phyloP scores from a whole-genome alignment of 192 early-diverging fungal species.

The Rhizophagus clarus region DNA sequence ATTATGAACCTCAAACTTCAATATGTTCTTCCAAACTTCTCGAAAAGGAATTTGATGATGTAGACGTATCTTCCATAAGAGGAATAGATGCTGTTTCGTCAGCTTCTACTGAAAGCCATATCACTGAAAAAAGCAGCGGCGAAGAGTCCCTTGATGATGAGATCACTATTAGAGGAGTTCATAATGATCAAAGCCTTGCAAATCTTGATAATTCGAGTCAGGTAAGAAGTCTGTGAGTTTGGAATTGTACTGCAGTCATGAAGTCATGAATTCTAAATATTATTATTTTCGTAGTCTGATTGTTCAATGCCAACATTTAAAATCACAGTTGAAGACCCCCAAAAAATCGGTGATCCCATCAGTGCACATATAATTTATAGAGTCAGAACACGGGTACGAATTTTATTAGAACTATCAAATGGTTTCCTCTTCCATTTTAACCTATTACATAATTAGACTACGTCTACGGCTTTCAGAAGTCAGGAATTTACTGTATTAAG shows the following conservation, averaged over 20 bases:
- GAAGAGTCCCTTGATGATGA: slow-evolving; percentile 11
- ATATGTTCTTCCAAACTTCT: not conserved
- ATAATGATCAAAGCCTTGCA: not conserved
- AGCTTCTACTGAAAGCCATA: slow-evolving; percentile 14
- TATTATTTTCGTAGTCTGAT: not conserved
- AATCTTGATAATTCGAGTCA: not conserved
- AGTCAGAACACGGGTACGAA: slow-evolving; percentile 70
- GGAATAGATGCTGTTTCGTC: not conserved
- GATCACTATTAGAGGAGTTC: not conserved
- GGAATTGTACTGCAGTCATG: not conserved
- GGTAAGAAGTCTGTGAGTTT: not conserved
- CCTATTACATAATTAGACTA: slow-evolving; percentile 54
- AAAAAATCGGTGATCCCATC: slow-evolving; percentile 89
- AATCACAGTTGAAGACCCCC: slow-evolving; percentile 81
- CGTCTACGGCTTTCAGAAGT: slow-evolving; percentile 73
- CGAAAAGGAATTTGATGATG: slow-evolving; percentile 14
- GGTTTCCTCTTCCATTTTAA: not conserved
- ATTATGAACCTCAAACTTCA: too few species aligned
- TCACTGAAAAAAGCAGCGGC: not conserved
- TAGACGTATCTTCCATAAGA: slow-evolving; percentile 20
- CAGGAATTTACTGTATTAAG: slow-evolving; percentile 81
- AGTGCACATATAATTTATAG: slow-evolving; percentile 86
- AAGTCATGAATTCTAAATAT: not conserved
- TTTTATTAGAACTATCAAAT: not conserved
- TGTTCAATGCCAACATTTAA: slow-evolving; percentile 56